A percentile compares a stretch with the other conserved stretches of the same genome.
Conservation (phyloP, 2,329 filamentous ascomycete genomes). For the Fusarium brevicatenulatum region DNA sequence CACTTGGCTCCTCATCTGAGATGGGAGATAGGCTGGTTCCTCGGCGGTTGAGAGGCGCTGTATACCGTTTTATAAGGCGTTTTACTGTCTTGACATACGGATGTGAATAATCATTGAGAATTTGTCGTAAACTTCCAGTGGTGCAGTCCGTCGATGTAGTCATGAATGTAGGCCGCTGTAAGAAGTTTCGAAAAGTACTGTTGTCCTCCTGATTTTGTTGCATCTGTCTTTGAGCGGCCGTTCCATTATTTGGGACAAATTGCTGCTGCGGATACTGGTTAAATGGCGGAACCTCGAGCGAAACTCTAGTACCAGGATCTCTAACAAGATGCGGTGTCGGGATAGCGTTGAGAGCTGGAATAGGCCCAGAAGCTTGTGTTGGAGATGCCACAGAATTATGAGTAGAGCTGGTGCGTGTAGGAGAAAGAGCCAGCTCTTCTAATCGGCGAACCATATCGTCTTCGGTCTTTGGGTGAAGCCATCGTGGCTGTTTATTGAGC, state of each 20-base stretch:
- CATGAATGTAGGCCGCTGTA: conserved; percentile 50
- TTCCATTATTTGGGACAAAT: neutral
- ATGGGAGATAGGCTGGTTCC: conserved; percentile 39
- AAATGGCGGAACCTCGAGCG: conserved; percentile 38
- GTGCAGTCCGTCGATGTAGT: conserved; percentile 54
- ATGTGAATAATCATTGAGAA: conserved; percentile 48
- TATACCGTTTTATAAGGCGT: conserved; percentile 53
- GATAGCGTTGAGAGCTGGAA: conserved; percentile 26
- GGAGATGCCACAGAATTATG: conserved; percentile 28
- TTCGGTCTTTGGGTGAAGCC: conserved; percentile 62
- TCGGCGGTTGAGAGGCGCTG: conserved; percentile 43
- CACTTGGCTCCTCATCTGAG: conserved; percentile 30
- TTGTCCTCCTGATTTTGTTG: conserved; percentile 22
- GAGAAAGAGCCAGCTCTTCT: conserved; percentile 54
- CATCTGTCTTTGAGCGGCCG: neutral
- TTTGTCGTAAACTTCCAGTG: conserved; percentile 49
- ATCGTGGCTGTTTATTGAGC: conserved; percentile 68
- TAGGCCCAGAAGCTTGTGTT: conserved; percentile 18
- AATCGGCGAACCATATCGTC: conserved; percentile 64
- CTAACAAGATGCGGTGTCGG: conserved; percentile 27
- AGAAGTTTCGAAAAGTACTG: conserved; percentile 41
- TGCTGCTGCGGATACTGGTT: conserved; percentile 29
- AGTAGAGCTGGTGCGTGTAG: conserved; percentile 43
- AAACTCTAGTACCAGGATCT: conserved; percentile 12
- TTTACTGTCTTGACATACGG: conserved; percentile 52